Base-by-base conservation (phyloP, 495 filamentous ascomycete species). In the Terfezia claveryi region DNA sequence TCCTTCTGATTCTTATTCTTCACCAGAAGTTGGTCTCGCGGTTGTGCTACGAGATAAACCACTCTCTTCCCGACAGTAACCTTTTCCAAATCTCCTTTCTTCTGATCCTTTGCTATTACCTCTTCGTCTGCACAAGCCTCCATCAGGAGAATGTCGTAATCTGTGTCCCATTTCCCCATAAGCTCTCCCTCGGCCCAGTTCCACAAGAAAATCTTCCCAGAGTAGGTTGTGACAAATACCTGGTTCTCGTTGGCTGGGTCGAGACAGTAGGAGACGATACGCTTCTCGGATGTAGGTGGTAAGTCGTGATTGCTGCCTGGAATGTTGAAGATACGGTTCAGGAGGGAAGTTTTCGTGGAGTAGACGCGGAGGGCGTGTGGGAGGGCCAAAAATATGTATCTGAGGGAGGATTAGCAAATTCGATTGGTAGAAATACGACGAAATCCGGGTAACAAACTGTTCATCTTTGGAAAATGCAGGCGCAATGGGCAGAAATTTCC, bases 391-490 rank as follows among this genome's bases (percentile, higher is more conserved):
- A 94, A 74, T 23, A 95, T 62, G 69, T 80, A 74, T 57, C 83
- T 87, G 58, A 51, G 23, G 16, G 57, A 53, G 38, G 52, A 55
- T 72, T 55, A 71, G 67, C 53, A 63, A 52, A 38, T 50, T 53
- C 10, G 58, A 14, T 44, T 54, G 44, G 49, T 37, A 37, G 44
- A 60, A 38, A 20, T 20, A 20, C 20, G 20, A 20, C 20, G 20
- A 20, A 20, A 1, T 50, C 14, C 23, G 36, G 37, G 37, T 17
- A 51, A 68, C 80, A 61, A 71, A 93, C 85, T 81, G 78, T 68
- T 94, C 87, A 69, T 95, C 83, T 6, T 61, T 58, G 11, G 85
- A 80, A 66, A 94, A 81, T 23, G 86, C 70, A 0, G 88, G 83
- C 58, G 94, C 85, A 54, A 83, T 69, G 61, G 84, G 71, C 38